Base-by-base conservation (phyloP, 257 asterid species). In the Schizonepeta tenuifolia region DNA sequence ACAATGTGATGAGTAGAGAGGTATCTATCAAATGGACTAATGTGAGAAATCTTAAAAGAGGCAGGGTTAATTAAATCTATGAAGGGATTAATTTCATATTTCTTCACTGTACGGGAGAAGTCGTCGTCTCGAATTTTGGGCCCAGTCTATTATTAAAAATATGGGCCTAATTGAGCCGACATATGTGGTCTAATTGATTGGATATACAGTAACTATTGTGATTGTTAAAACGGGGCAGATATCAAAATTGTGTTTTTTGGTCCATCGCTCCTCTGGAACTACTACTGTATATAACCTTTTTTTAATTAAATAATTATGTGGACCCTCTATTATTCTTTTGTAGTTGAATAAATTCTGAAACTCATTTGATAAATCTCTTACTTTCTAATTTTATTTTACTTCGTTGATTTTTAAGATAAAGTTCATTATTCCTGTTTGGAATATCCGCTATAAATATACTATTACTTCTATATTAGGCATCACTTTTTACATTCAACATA, bases 171-270 rank as follows among this genome's bases (percentile, higher is more conserved):
- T 35, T 54, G 78, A 69, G 76, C 69, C 67, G 22, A 60, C 64
- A 33, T 51, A 5, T 41, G 64, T 51, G 78, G 71, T 56, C 62
- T 54, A 55, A 18, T 31, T 78, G 79, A 78, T 44, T 43, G 57
- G 75, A 78, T 78, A 15, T 35, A 20, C 49, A 50, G 31, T 53
- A 44, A 43, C 54, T 67, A 67, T 17, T 10, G 51, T 38, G 57
- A 70, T 53, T 65, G 69, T 28, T 36, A 35, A 44, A 55, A 40
- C 46, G 53, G 55, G 74, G 46, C 73, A 71, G 56, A 35, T 43
- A 72, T 57, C 75, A 20, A 28, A n/a, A 65, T 44, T 22, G 12
- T 63, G 76, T 74, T 74, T 79, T 66, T 69, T 70, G 83, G 77
- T 56, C 79, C 77, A 55, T 40, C 69, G 22, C 56, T 35, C 12